Percentiles rank a stretch among this genome's conserved stretches.
These are phyloP conservation scores for Solanum clarkiae DNA, from an alignment of 257 asterid genomes.

Conservation along the genomic window DNA sequence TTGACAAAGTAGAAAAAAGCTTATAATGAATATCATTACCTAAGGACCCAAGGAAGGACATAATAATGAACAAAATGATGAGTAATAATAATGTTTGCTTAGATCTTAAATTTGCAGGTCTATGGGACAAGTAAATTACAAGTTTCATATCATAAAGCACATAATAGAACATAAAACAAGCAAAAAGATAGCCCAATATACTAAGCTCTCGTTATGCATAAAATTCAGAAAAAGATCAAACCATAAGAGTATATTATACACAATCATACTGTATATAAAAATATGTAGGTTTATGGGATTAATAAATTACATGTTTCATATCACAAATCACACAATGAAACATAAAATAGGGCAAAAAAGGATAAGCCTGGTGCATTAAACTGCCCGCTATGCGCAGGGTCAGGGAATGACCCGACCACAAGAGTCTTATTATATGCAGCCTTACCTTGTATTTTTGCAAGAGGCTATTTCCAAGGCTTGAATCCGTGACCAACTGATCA, in stretches of 20 bases:
- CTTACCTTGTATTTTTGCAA: background rate
- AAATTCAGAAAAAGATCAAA: background rate
- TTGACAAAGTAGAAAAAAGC: too few species aligned
- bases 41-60: background rate
- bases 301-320: background rate
- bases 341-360: background rate
- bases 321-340: background rate
- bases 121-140: background rate
- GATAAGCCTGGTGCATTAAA: background rate
- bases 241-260: background rate
- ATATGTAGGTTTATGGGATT: background rate
- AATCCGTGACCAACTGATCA: too few species aligned
- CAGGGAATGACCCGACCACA: background rate
- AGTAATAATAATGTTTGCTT: too few species aligned
- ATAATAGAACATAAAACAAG: background rate
- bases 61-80: background rate
- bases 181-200: fast-evolving
- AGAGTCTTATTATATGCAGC: background rate
- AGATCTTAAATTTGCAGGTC: background rate
- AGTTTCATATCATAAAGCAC: background rate
- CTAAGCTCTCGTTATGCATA: fast-evolving
- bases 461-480: too few species aligned
- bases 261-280: fast-evolving
- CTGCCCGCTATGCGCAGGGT: background rate
- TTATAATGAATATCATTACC: too few species aligned